Percentiles rank a stretch among this genome's conserved stretches.
Conservation (phyloP, 805 yeast species). For the Candida arabinofermentans region DNA sequence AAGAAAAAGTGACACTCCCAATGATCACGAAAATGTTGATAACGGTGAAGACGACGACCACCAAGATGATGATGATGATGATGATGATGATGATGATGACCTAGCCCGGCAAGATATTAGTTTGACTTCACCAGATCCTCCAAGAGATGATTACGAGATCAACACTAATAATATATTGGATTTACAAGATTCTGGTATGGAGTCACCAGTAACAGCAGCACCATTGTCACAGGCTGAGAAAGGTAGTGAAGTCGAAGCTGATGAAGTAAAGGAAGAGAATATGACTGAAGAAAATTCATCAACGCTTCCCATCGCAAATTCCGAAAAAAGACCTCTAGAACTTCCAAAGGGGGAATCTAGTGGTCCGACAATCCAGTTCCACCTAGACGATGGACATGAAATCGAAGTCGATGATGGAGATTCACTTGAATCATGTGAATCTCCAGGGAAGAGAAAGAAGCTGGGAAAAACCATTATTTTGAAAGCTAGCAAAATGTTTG, state of each 20-base stretch:
- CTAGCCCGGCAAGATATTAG: constrained; percentile 17
- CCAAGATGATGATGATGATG: constrained; percentile 29
- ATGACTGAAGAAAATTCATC: neutral
- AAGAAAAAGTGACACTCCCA: neutral
- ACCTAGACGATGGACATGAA: constrained; percentile 9
- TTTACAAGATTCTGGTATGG: neutral
- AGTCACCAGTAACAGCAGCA: neutral
- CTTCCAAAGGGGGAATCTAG: no score
- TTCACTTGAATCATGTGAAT: neutral
- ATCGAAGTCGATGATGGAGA: constrained; percentile 1
- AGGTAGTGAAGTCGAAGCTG: neutral
- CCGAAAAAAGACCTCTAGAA: neutral
- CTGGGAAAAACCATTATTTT: constrained; percentile 15
- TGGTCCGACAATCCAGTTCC: no score
- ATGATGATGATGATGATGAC: constrained; percentile 27
- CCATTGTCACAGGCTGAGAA: neutral
- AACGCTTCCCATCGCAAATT: neutral
- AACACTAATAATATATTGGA: constrained; percentile 1
- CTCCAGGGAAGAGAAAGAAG: constrained; percentile 19
- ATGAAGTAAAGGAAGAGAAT: neutral
- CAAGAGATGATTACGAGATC: constrained; percentile 10
- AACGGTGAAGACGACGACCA: neutral
- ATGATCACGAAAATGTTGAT: neutral
- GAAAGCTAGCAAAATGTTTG: constrained; percentile 17
- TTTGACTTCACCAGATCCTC: constrained; percentile 18